These are phyloP conservation scores for Citrus maxima DNA, from an alignment of 345 rosid genomes.

Conservation along the genomic window DNA sequence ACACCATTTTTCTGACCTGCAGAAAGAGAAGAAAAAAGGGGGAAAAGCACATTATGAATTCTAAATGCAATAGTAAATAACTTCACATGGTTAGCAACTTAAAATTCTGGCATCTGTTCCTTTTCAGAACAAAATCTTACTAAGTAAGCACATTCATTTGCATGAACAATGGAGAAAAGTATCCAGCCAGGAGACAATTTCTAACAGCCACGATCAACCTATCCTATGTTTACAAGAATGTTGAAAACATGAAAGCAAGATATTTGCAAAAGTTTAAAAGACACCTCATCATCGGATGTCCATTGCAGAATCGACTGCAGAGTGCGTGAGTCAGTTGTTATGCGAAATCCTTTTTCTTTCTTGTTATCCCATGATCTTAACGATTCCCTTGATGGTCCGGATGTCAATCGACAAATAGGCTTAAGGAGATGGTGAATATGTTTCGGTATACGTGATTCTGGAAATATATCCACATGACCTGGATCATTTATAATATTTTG, in stretches of 20 bases:
- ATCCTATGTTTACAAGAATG: constrained; percentile 6
- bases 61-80: background rate
- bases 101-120: constrained; percentile 6
- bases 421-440: constrained; percentile 56
- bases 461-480: constrained; percentile 83
- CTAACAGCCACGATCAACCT: constrained; percentile 6
- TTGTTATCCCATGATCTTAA: constrained; percentile 27
- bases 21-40: constrained; percentile 9
- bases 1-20: constrained; percentile 82
- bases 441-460: constrained; percentile 68
- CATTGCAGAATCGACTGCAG: constrained; percentile 69
- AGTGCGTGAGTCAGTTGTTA: constrained; percentile 59
- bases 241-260: background rate
- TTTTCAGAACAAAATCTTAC: background rate
- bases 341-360: constrained; percentile 62
- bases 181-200: background rate
- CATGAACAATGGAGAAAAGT: background rate
- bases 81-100: background rate
- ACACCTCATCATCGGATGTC: constrained; percentile 82
- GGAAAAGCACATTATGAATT: background rate
- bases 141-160: background rate
- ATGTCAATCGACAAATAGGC: constrained; percentile 45
- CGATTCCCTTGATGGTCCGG: constrained; percentile 32
- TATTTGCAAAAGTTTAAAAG: constrained; percentile 11
- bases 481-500: constrained; percentile 73